These are phyloP conservation scores for Miscanthus lutarioriparius DNA, from an alignment of 176 grass and related monocot species.

Conservation along the genomic window DNA sequence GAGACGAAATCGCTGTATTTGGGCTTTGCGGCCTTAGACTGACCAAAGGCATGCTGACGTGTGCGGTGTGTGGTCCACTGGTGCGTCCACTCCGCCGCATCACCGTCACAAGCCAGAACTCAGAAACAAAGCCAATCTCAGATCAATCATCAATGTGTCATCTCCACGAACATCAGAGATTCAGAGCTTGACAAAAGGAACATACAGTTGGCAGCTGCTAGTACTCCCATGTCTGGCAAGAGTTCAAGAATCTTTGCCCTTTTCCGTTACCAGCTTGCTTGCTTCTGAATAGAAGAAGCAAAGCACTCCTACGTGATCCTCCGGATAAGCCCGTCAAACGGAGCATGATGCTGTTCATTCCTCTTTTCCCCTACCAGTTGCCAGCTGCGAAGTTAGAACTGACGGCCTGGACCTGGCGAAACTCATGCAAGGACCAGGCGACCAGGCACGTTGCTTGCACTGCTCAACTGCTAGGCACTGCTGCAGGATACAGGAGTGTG, in stretches of 20 bases:
- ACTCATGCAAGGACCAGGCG: no score
- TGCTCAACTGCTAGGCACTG: constrained; percentile 6
- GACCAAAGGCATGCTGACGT: background rate
- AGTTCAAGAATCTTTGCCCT: constrained; percentile 5
- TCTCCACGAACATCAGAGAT: background rate
- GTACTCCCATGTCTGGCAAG: background rate
- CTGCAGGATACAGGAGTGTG: background rate
- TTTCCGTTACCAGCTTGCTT: constrained; percentile 7
- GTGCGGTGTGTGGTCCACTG: background rate
- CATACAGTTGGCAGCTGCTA: background rate
- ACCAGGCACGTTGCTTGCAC: constrained; percentile 4
- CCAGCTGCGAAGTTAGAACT: background rate
- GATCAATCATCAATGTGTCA: background rate
- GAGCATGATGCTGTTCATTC: background rate
- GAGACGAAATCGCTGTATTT: background rate
- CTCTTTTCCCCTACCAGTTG: background rate
- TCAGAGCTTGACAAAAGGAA: background rate
- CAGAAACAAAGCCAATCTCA: background rate
- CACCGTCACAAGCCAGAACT: background rate
- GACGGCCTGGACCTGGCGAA: background rate
- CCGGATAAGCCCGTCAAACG: constrained; percentile 4
- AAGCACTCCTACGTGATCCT: background rate
- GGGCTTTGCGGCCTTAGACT: background rate
- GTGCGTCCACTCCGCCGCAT: background rate
- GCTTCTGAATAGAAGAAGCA: background rate